Conservation (phyloP, 2,329 filamentous ascomycete species). For the Aspergillus uvarum region DNA sequence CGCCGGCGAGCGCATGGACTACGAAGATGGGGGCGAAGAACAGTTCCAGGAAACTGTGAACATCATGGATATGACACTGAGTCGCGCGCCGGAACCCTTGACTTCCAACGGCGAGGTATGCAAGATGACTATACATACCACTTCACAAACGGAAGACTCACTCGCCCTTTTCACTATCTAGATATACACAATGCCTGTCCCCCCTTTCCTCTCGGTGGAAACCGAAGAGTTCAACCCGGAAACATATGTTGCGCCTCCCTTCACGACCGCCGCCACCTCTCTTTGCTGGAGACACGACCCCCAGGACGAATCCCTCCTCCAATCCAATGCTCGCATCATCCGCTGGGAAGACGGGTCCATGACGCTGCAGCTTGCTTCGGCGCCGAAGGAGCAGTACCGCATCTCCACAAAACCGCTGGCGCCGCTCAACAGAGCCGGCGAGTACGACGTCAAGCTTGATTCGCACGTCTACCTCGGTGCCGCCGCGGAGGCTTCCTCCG, state of each 20-base stretch:
- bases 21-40: constrained; percentile 41
- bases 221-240: constrained; percentile 61
- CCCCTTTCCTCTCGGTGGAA: constrained; percentile 61
- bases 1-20: constrained; percentile 46
- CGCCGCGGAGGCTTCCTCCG: constrained; percentile 56
- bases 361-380: constrained; percentile 64
- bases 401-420: constrained; percentile 59
- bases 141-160: neutral
- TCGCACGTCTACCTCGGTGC: constrained; percentile 64
- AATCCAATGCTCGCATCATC: constrained; percentile 65
- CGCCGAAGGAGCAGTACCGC: constrained; percentile 60
- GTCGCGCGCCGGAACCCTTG: constrained; percentile 58
- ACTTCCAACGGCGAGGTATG: constrained; percentile 44
- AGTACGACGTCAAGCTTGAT: constrained; percentile 57
- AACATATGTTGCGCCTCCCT: constrained; percentile 62
- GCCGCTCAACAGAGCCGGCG: constrained; percentile 52
- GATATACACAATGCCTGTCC: constrained; percentile 65
- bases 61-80: constrained; percentile 57
- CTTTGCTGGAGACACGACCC: constrained; percentile 66
- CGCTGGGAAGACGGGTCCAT: constrained; percentile 68
- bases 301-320: constrained; percentile 55
- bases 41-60: constrained; percentile 50
- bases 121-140: neutral
- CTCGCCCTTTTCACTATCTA: constrained; percentile 25
- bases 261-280: constrained; percentile 63